Percentiles rank a stretch among this genome's conserved stretches.
Evolutionary conservation across 2,329 filamentous ascomycete species (phyloP).

Genomic region (Colletotrichum aenigma): DNA sequence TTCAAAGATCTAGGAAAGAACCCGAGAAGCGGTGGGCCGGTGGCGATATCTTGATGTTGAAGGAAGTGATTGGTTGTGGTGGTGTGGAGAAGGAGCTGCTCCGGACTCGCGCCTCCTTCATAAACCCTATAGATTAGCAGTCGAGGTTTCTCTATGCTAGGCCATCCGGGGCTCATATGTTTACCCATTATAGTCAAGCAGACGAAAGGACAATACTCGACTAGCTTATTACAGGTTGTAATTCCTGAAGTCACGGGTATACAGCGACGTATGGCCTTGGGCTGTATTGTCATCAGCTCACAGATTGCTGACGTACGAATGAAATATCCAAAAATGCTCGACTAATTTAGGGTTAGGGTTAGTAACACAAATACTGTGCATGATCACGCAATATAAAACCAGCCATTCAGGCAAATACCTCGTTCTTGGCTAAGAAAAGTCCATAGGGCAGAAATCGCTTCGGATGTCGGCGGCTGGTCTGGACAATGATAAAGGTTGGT

Average conservation of each 20-base stretch:
- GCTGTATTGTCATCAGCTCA: neutral
- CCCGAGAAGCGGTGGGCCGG: too few relatives aligned
- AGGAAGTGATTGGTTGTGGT: too few relatives aligned
- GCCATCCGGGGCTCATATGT: too few relatives aligned
- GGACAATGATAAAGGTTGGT: neutral
- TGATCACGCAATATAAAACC: neutral
- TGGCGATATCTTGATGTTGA: too few relatives aligned
- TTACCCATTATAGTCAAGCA: too few relatives aligned
- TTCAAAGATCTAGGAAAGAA: neutral
- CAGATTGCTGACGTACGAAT: neutral
- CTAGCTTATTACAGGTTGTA: neutral
- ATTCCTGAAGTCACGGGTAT: neutral
- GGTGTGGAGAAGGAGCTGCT: too few relatives aligned
- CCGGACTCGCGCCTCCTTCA: too few relatives aligned
- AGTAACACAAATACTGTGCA: neutral
- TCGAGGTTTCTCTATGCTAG: too few relatives aligned
- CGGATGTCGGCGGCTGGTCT: neutral
- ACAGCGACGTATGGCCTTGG: neutral
- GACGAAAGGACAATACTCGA: neutral
- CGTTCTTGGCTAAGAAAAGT: neutral
- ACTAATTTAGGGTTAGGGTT: too few relatives aligned
- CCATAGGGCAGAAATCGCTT: neutral
- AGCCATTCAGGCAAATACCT: neutral
- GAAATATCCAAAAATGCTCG: neutral
- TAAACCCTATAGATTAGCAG: too few relatives aligned